A percentile compares a stretch with the other conserved stretches of the same genome.
phyloP scores from a whole-genome alignment of 169 alveolate species.

The Plasmodium chabaudi region DNA sequence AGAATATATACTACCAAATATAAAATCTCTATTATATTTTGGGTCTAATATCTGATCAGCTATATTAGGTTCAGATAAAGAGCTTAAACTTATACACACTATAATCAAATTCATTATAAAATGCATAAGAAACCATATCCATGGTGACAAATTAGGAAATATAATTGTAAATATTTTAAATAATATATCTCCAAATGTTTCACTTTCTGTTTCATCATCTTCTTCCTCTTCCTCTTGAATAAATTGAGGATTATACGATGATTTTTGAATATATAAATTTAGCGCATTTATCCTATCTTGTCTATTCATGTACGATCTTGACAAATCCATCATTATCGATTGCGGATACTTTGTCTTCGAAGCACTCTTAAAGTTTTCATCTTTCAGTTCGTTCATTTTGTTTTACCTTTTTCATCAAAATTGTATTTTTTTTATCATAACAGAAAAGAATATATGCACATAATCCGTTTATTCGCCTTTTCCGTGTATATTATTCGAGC shows the following conservation, averaged over 20 bases:
- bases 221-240: slow-evolving; percentile 73
- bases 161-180: slow-evolving; percentile 31
- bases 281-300: slow-evolving; percentile 72
- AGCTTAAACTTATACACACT: slow-evolving; percentile 49
- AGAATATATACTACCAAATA: slow-evolving; percentile 63
- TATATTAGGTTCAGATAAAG: slow-evolving; percentile 58
- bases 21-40: slow-evolving; percentile 52
- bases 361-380: slow-evolving; percentile 33
- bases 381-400: slow-evolving; percentile 51
- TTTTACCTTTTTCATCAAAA: neutral
- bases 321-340: slow-evolving; percentile 65
- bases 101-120: slow-evolving; percentile 48
- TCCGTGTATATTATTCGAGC: too few species aligned
- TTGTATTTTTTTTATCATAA: neutral
- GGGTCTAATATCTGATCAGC: slow-evolving; percentile 45
- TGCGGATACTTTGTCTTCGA: slow-evolving; percentile 54
- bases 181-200: slow-evolving; percentile 60
- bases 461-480: too few species aligned
- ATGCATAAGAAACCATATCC: slow-evolving; percentile 71
- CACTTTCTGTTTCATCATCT: slow-evolving; percentile 68
- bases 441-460: neutral
- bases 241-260: slow-evolving; percentile 70
- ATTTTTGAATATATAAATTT: slow-evolving; percentile 62
- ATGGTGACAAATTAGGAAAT: slow-evolving; percentile 70
- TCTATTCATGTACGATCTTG: slow-evolving; percentile 63